These are phyloP conservation scores for Saturnispora saitoi DNA, from an alignment of 805 yeast genomes.

Conservation along the genomic window DNA sequence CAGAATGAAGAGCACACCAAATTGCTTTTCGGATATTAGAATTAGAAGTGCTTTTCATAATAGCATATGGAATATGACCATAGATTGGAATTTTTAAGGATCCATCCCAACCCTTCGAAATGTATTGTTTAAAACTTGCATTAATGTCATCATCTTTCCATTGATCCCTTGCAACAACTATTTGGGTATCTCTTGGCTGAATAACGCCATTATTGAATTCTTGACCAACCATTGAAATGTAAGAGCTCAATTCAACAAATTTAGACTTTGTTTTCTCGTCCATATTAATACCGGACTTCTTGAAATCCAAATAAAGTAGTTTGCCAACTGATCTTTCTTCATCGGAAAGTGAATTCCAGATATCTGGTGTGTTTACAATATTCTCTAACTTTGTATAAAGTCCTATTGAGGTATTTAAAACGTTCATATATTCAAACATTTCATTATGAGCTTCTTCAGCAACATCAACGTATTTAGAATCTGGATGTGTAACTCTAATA, in stretches of 20 bases:
- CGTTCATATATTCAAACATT: slow-evolving; percentile 91
- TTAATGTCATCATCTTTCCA: slow-evolving; percentile 25
- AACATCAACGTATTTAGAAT: slow-evolving; percentile 55
- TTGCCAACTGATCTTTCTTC: slow-evolving; percentile 84
- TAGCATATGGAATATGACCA: slow-evolving; percentile 56
- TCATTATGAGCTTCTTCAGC: slow-evolving; percentile 84
- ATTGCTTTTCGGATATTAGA: slow-evolving; percentile 52
- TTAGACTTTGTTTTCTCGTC: slow-evolving; percentile 50
- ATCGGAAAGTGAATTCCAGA: slow-evolving; percentile 34
- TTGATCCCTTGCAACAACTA: slow-evolving; percentile 23
- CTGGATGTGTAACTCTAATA: slow-evolving; percentile 82
- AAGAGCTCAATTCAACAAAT: slow-evolving; percentile 72
- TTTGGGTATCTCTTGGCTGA: slow-evolving; percentile 20
- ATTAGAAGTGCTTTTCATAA: slow-evolving; percentile 50
- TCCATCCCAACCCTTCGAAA: slow-evolving; percentile 30
- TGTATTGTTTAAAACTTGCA: slow-evolving; percentile 17
- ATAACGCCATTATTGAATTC: slow-evolving; percentile 50
- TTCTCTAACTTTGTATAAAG: slow-evolving; percentile 51
- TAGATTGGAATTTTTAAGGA: slow-evolving; percentile 44
- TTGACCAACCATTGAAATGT: slow-evolving; percentile 75
- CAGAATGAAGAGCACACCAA: slow-evolving; percentile 69
- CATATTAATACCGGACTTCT: slow-evolving; percentile 83
- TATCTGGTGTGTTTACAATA: slow-evolving; percentile 35
- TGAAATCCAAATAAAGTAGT: slow-evolving; percentile 74
- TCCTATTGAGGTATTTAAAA: slow-evolving; percentile 73